Evolutionary conservation across 805 yeast species (phyloP).

Genomic region (Suhomyces xylopsoci): DNA sequence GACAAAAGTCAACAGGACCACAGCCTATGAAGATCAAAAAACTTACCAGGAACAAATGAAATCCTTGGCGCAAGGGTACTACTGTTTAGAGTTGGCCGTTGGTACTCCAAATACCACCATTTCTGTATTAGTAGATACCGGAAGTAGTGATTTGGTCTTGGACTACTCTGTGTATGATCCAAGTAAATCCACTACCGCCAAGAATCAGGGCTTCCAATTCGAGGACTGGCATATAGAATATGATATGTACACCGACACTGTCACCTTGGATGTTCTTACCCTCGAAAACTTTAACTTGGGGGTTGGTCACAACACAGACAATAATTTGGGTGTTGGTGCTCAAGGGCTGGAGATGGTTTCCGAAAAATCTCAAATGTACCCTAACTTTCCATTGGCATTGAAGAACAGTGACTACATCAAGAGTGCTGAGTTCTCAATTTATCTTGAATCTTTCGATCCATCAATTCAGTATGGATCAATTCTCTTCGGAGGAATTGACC

Average conservation of each 20-base stretch:
- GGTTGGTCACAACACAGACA: not conserved
- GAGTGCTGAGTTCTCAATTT: constrained; percentile 60
- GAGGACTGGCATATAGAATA: not conserved
- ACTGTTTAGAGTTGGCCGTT: no score
- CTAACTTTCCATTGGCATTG: constrained; percentile 62
- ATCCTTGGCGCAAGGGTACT: no score
- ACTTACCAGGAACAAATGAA: no score
- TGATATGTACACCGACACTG: not conserved
- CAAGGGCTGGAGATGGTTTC: not conserved
- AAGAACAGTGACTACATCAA: constrained; percentile 55
- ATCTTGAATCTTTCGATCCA: constrained; percentile 42
- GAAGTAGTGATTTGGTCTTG: no score
- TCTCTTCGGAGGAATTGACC: constrained; percentile 75
- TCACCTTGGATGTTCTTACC: not conserved
- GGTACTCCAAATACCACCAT: no score
- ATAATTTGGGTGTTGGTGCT: not conserved
- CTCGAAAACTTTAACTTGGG: not conserved
- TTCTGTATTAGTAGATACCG: no score
- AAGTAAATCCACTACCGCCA: no score
- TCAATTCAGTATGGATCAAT: constrained; percentile 25
- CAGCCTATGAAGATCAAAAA: no score
- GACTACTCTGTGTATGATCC: no score
- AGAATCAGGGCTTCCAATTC: no score
- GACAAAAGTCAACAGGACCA: no score
- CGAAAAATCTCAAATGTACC: not conserved